Conservation (phyloP, 495 filamentous ascomycete genomes). For the Aspergillus coremiiformis region DNA sequence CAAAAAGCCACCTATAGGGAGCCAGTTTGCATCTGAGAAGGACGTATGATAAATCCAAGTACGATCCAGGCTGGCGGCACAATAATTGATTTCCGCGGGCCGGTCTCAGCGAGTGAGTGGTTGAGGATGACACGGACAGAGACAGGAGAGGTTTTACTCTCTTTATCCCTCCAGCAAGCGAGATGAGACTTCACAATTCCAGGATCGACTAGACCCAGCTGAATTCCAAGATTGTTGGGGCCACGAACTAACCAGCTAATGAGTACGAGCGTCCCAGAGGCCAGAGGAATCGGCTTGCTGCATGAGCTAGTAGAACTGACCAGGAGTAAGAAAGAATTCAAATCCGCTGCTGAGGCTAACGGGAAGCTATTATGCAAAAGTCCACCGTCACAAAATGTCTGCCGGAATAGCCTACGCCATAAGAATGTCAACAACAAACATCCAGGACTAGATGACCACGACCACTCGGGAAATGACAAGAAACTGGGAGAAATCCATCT, state of each 20-base stretch:
- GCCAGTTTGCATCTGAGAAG: slow-evolving; percentile 16
- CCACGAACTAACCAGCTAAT: slow-evolving; percentile 29
- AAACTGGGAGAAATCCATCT: slow-evolving; percentile 7
- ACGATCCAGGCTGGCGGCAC: slow-evolving; percentile 7
- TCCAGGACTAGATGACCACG: slow-evolving; percentile 6
- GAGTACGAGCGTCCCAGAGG: slow-evolving; percentile 25
- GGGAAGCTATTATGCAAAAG: slow-evolving; percentile 31
- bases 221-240: slow-evolving; percentile 10
- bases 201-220: slow-evolving; percentile 3
- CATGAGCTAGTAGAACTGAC: slow-evolving; percentile 33
- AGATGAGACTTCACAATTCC: slow-evolving; percentile 9
- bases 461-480: slow-evolving; percentile 14
- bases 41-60: slow-evolving; percentile 1
- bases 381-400: slow-evolving; percentile 16
- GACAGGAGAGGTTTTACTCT: slow-evolving; percentile 26
- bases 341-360: slow-evolving; percentile 16
- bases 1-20: slow-evolving; percentile 19
- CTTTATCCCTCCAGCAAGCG: slow-evolving; percentile 6
- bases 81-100: slow-evolving; percentile 6
- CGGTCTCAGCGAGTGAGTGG: slow-evolving; percentile 12
- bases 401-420: slow-evolving; percentile 18
- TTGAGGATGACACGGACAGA: slow-evolving; percentile 7
- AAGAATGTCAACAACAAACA: slow-evolving; percentile 38
- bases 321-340: slow-evolving; percentile 12
- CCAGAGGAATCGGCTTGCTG: slow-evolving; percentile 25